Conservation (phyloP, 495 filamentous ascomycete species). For the Xylaria venustula region DNA sequence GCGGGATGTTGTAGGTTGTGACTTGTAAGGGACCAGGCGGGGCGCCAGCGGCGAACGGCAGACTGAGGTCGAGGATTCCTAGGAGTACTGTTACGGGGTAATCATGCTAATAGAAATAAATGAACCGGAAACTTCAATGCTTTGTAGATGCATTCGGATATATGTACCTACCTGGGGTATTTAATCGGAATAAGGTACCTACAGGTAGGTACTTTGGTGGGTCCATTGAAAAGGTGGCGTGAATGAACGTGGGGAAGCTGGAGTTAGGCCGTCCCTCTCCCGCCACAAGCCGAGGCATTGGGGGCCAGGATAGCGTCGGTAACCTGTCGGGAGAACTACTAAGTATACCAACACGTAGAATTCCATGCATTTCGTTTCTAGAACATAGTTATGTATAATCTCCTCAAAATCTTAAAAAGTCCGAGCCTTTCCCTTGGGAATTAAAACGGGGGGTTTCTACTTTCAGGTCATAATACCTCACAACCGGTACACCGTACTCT, state of each 20-base stretch:
- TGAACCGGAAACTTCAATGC: too few relatives aligned
- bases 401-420: background rate
- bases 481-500: too few relatives aligned
- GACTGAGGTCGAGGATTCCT: too few relatives aligned
- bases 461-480: background rate
- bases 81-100: too few relatives aligned
- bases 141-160: too few relatives aligned
- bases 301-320: background rate
- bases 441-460: background rate
- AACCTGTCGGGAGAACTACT: background rate
- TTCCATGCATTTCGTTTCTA: background rate
- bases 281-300: constrained; percentile 38
- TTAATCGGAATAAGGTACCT: too few relatives aligned
- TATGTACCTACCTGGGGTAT: too few relatives aligned
- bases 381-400: background rate
- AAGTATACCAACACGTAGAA: too few relatives aligned
- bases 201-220: too few relatives aligned
- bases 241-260: background rate
- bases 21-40: background rate
- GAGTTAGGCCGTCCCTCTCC: background rate
- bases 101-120: too few relatives aligned
- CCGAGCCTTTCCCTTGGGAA: background rate
- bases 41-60: background rate
- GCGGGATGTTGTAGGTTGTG: background rate
- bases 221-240: background rate